Evolutionary conservation across 2,329 filamentous ascomycete species (phyloP), one percentile per base, ranked within the genome.

Genomic region (Zymoseptoria passerinii): DNA sequence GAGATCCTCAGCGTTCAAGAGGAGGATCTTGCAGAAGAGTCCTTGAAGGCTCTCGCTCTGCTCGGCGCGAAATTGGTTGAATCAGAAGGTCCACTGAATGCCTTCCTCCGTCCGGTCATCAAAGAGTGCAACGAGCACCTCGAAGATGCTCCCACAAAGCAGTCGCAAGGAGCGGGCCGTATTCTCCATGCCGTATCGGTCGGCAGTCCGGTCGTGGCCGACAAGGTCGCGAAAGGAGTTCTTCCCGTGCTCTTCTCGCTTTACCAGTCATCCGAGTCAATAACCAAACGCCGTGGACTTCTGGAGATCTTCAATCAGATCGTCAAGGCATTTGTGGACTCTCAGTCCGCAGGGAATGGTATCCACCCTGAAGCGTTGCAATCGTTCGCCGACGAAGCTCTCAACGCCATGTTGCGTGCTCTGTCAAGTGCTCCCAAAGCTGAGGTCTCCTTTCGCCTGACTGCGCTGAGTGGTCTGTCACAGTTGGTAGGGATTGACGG

Each of bases 111-210:
- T 51, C 81, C 83, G 1, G 80, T 87, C 59, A 81, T 81, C 51
- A 84, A 85, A 65, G 85, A 88, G 71, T 87, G 84, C 67, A 83
- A 85, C 60, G 83, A 87, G 61, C 83, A 87, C 65, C 75, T 88
- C 3, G 82, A 84, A 65, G 84, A 88, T 67, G 85, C 85, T 6
- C 84, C 85, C 50, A 85, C 84, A 4, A 87, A 87, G 67, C 83
- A 88, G 67, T 86, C 85, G 3, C 82, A 83, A 66, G 83, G 83
- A 8, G 80, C 83, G 2, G 83, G 83, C 18, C 79, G 81, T 27
- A 86, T 88, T 18, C 68, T 88, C 16, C 75, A 78, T 44, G 79
- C 79, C 6, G 72, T 85, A 9, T 80, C 83, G 1, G 76, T 79
- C 51, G 79, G 82, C 5, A 83, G 82, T 18, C 71, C 77, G 0